A percentile compares a stretch with the other conserved stretches of the same genome.
Conservation (phyloP, 176 grass and related monocot genomes). For the Avena eriantha region DNA sequence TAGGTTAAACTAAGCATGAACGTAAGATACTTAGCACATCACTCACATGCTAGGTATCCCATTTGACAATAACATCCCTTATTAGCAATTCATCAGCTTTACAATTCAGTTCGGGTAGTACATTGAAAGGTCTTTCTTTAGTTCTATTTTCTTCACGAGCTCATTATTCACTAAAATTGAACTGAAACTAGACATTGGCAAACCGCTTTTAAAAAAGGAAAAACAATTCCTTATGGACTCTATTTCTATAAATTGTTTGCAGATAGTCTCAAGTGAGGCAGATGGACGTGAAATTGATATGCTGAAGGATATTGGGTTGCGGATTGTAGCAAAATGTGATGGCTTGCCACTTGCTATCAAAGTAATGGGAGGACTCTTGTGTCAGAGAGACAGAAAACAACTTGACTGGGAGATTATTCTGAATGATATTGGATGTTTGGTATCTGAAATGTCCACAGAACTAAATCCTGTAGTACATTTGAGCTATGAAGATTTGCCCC, state of each 20-base stretch:
- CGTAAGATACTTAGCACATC: too few species aligned
- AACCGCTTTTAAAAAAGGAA: not conserved
- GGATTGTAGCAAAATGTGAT: not conserved
- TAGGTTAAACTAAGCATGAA: too few species aligned
- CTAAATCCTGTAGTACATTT: not conserved
- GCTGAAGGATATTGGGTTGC: not conserved
- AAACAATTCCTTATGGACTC: not conserved
- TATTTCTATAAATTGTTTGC: not conserved
- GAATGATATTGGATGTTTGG: not conserved
- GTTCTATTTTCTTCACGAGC: not conserved
- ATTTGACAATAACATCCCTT: not conserved
- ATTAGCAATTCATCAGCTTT: not conserved
- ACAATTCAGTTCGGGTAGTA: not conserved
- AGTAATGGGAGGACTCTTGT: too few species aligned
- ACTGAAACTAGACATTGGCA: not conserved
- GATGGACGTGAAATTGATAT: conserved; percentile 7
- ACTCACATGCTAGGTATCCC: not conserved
- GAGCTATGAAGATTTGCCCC: not conserved
- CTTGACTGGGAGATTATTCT: not conserved
- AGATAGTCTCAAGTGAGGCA: conserved; percentile 10
- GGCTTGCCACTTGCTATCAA: too few species aligned
- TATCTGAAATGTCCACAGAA: not conserved
- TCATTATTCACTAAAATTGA: not conserved
- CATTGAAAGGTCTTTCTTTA: fast-evolving
- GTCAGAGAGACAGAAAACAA: not conserved